phyloP scores from a whole-genome alignment of 1,284 basidiomycete genomes.

The Tranzscheliella williamsii region DNA sequence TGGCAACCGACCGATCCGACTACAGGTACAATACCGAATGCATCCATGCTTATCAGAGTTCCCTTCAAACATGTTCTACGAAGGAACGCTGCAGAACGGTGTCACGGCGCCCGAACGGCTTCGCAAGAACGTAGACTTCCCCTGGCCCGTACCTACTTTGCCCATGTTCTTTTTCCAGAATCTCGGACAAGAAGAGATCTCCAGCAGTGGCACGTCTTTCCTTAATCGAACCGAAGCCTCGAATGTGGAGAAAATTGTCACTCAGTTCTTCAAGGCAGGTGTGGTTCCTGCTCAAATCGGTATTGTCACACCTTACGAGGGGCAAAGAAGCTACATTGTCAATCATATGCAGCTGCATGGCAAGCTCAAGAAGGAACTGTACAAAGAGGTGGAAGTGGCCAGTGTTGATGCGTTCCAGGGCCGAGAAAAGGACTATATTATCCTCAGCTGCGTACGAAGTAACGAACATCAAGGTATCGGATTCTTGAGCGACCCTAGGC shows the following conservation, averaged over 20 bases:
- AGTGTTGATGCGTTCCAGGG: slow-evolving; percentile 99
- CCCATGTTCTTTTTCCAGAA: slow-evolving; percentile 99
- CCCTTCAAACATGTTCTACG: slow-evolving; percentile 99
- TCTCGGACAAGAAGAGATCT: slow-evolving; percentile 97
- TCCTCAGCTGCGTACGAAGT: slow-evolving; percentile 96
- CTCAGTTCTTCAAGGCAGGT: slow-evolving; percentile 98
- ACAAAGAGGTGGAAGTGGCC: slow-evolving; percentile 99
- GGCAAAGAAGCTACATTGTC: slow-evolving; percentile 97
- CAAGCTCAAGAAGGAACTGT: slow-evolving; percentile 94
- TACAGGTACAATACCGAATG: slow-evolving; percentile 99
- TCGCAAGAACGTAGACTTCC: slow-evolving; percentile 96
- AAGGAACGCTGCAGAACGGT: slow-evolving; percentile 97
- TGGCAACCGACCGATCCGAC: slow-evolving; percentile 91
- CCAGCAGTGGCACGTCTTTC: slow-evolving; percentile 96
- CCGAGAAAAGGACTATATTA: slow-evolving; percentile 99
- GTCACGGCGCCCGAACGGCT: slow-evolving; percentile 96
- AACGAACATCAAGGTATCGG: slow-evolving; percentile 99
- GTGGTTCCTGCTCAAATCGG: slow-evolving; percentile 94
- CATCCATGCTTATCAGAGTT: slow-evolving; percentile 99
- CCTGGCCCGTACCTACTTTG: slow-evolving; percentile 95
- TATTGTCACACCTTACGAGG: slow-evolving; percentile 98
- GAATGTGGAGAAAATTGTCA: slow-evolving; percentile 99
- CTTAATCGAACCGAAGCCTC: slow-evolving; percentile 98
- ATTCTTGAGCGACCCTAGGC: slow-evolving; percentile 95
- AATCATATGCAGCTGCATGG: slow-evolving; percentile 99